Percentiles rank a stretch among this genome's conserved stretches.
phyloP scores from a whole-genome alignment of 441 rosid species.

The Eruca vesicaria region DNA sequence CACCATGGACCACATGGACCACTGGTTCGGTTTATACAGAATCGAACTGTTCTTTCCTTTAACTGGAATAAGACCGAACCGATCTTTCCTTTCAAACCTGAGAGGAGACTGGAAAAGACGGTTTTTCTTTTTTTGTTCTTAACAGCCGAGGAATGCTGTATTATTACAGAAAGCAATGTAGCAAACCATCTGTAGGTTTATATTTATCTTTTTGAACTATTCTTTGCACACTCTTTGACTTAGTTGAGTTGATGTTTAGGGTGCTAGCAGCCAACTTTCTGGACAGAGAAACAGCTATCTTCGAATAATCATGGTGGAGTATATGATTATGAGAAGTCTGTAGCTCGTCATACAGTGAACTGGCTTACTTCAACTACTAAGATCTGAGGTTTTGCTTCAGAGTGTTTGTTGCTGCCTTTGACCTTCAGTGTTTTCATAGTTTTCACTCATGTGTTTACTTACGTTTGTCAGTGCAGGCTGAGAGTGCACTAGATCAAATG shows the following conservation, averaged over 20 bases:
- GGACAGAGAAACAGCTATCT: conserved; percentile 95
- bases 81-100: conserved; percentile 76
- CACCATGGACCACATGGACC: too few species aligned
- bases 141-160: conserved; percentile 98
- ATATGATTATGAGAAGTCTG: conserved; percentile 97
- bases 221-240: too few species aligned
- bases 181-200: conserved; percentile 93
- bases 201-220: too few species aligned
- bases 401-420: conserved; percentile 16
- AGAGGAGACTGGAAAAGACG: conserved; percentile 99
- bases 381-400: conserved; percentile 79
- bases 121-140: conserved; percentile 96
- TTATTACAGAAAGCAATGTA: conserved; percentile 89
- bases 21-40: too few species aligned
- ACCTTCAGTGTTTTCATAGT: conserved; percentile 18
- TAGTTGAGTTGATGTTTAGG: too few species aligned
- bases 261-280: conserved; percentile 71
- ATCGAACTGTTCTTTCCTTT: too few species aligned
- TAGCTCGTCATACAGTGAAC: conserved; percentile 99
- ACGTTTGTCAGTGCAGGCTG: conserved; percentile 97
- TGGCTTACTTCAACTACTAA: conserved; percentile 97
- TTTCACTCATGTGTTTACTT: conserved; percentile 51
- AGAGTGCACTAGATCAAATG: conserved; percentile 97
- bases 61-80: too few species aligned
- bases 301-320: conserved; percentile 89